Conservation (phyloP, 169 alveolate genomes). For the Eimeria tenella region DNA sequence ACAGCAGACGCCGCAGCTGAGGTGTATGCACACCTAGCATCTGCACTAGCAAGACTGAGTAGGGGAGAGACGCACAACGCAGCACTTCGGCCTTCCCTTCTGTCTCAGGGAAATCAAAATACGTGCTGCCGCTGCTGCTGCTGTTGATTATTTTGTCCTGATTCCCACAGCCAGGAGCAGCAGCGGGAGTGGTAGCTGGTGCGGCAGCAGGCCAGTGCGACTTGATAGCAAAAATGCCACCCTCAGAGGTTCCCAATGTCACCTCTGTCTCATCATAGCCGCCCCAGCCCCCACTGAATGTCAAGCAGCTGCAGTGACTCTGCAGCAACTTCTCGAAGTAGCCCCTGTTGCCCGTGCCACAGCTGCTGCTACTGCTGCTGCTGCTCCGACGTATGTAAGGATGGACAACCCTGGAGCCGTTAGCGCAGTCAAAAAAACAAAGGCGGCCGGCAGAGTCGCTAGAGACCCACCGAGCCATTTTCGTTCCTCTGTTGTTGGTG, state of each 20-base stretch:
- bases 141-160: background rate
- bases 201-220: slow-evolving; percentile 26
- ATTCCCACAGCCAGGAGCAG: too few relatives aligned
- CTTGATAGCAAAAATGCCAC: background rate
- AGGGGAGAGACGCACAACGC: slow-evolving; percentile 48
- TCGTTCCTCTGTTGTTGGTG: background rate
- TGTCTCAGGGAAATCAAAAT: background rate
- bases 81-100: slow-evolving; percentile 26
- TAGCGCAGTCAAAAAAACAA: background rate
- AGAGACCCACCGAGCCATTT: background rate
- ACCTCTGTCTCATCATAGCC: slow-evolving; percentile 69
- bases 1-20: slow-evolving; percentile 2
- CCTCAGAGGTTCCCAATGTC: slow-evolving; percentile 58
- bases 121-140: background rate
- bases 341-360: background rate
- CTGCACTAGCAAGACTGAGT: slow-evolving; percentile 49
- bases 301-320: background rate
- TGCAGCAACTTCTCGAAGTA: background rate
- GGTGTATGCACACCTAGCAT: slow-evolving; percentile 71
- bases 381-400: background rate
- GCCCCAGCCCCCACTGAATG: slow-evolving; percentile 67
- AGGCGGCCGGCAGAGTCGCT: background rate
- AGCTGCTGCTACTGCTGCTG: background rate
- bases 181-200: background rate
- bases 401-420: background rate